These are phyloP conservation scores for Craspedostauros australis DNA, from an alignment of 108 stramenopile species.

Conservation along the genomic window DNA sequence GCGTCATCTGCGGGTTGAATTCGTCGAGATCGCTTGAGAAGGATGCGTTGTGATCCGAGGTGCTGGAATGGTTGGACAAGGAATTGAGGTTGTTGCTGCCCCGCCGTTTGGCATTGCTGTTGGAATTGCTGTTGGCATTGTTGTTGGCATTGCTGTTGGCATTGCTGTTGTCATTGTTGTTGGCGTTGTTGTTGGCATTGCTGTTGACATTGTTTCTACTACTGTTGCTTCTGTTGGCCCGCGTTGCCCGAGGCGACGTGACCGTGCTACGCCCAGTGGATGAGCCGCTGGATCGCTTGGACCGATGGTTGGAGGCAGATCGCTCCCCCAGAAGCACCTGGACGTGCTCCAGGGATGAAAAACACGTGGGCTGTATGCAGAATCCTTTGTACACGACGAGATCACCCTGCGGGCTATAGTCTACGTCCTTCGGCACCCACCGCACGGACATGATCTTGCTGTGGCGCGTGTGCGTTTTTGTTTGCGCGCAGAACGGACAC, in stretches of 20 bases:
- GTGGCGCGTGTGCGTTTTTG: too few relatives aligned
- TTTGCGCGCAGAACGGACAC: too few relatives aligned
- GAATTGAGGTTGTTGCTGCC: too few relatives aligned
- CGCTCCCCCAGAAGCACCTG: neutral
- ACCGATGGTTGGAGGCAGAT: too few relatives aligned
- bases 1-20: too few relatives aligned
- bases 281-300: too few relatives aligned
- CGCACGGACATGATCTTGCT: too few relatives aligned
- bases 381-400: neutral
- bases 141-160: slow-evolving; percentile 4
- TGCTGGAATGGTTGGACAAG: too few relatives aligned
- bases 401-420: too few relatives aligned
- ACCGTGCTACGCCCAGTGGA: neutral
- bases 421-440: too few relatives aligned
- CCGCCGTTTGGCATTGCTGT: neutral
- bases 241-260: neutral
- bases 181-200: neutral
- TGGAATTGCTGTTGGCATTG: slow-evolving; percentile 1
- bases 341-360: neutral
- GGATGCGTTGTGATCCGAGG: too few relatives aligned
- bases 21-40: too few relatives aligned
- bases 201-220: neutral
- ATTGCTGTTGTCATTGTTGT: neutral
- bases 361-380: neutral
- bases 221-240: neutral